Percentiles rank a stretch among this genome's conserved stretches.
Evolutionary conservation across 2,329 filamentous ascomycete species (phyloP).

Genomic region (Colletotrichum sp.): DNA sequence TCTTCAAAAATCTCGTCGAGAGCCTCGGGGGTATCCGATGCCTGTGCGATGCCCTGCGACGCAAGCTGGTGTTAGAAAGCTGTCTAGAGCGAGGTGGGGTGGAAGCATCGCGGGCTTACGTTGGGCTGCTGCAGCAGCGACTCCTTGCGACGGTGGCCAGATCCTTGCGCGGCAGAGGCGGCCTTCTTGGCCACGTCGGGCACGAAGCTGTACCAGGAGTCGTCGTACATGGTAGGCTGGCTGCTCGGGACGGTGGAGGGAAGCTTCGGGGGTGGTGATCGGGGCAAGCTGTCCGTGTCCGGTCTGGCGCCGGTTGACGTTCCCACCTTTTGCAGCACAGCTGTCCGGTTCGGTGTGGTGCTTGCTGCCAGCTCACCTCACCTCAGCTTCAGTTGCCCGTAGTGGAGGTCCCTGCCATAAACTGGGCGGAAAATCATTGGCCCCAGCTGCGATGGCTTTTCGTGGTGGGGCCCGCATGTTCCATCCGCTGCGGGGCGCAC

Average conservation of each 20-base stretch:
- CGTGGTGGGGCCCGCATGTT: background rate
- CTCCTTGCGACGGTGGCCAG: constrained; percentile 69
- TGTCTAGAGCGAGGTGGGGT: constrained; percentile 20
- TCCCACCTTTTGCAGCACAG: background rate
- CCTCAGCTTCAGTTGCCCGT: background rate
- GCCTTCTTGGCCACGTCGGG: constrained; percentile 62
- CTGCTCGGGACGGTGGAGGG: background rate
- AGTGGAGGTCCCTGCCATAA: background rate
- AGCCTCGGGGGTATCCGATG: constrained; percentile 56
- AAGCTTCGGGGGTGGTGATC: background rate
- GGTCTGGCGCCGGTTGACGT: background rate
- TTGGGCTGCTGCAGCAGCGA: constrained; percentile 73
- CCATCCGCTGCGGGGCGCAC: constrained; percentile 17
- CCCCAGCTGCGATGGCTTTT: background rate
- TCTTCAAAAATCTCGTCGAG: constrained; percentile 66
- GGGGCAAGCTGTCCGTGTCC: background rate
- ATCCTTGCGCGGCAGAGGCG: constrained; percentile 45
- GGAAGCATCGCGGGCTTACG: constrained; percentile 46
- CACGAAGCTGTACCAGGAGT: constrained; percentile 83
- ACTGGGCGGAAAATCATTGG: constrained; percentile 22
- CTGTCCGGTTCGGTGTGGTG: background rate
- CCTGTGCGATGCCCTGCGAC: constrained; percentile 57
- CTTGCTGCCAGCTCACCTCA: constrained; percentile 2
- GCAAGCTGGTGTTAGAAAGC: constrained; percentile 10
- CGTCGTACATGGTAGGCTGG: constrained; percentile 71